Evolutionary conservation across 352 stramenopile species (phyloP).

Genomic region (Pythium dissimile): DNA sequence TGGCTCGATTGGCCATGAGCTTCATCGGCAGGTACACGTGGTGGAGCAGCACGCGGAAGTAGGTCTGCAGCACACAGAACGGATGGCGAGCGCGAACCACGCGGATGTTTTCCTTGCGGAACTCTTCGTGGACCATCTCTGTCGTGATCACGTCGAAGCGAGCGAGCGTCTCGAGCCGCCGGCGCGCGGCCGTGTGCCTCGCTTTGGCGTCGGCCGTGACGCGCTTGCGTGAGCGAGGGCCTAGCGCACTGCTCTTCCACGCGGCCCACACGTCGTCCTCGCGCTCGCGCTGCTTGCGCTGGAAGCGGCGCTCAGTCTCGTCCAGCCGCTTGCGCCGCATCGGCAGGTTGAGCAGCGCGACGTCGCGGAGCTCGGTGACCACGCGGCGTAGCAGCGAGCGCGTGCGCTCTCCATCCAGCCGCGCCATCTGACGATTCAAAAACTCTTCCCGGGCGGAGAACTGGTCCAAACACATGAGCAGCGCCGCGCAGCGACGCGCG

Average conservation of each 20-base stretch:
- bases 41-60: slow-evolving; percentile 44
- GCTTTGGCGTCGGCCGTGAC: slow-evolving; percentile 36
- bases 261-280: slow-evolving; percentile 34
- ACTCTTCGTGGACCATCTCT: slow-evolving; percentile 79
- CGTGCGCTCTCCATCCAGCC: slow-evolving; percentile 39
- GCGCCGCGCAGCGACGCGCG: slow-evolving; percentile 28
- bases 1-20: slow-evolving; percentile 29
- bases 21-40: slow-evolving; percentile 44
- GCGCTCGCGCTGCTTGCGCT: slow-evolving; percentile 37
- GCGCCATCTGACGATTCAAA: slow-evolving; percentile 43
- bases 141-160: slow-evolving; percentile 67
- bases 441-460: slow-evolving; percentile 69
- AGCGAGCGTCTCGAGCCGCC: slow-evolving; percentile 52
- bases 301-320: slow-evolving; percentile 52
- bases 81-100: slow-evolving; percentile 33
- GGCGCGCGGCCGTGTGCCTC: slow-evolving; percentile 42
- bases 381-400: slow-evolving; percentile 39
- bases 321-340: slow-evolving; percentile 44
- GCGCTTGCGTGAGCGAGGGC: slow-evolving; percentile 55
- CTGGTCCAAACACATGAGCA: slow-evolving; percentile 56
- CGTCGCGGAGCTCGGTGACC: slow-evolving; percentile 61
- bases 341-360: slow-evolving; percentile 66
- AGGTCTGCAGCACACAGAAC: slow-evolving; percentile 38
- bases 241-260: slow-evolving; percentile 55
- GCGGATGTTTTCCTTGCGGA: slow-evolving; percentile 76